Evolutionary conservation across 2,329 filamentous ascomycete species (phyloP).

Genomic region (Chrysoporthe austroafricana): DNA sequence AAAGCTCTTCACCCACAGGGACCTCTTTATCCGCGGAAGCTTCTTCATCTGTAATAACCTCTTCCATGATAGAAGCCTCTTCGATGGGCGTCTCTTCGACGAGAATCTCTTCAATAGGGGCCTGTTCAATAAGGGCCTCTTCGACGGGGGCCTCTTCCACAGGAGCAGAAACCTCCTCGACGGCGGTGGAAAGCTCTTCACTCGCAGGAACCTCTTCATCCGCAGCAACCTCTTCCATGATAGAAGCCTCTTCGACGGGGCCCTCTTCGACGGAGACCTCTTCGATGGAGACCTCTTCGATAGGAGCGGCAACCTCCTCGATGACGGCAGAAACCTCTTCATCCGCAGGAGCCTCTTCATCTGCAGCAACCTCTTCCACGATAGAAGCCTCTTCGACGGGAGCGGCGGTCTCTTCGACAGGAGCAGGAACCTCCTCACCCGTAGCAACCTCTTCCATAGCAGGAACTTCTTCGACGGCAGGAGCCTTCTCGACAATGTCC

Average conservation of each 20-base stretch:
- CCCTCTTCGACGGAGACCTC: too few species aligned
- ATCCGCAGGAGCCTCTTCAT: too few species aligned
- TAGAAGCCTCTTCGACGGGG: too few species aligned
- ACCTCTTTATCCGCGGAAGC: background rate
- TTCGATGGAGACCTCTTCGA: slow-evolving; percentile 1
- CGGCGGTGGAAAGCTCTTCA: background rate
- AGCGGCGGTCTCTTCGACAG: background rate
- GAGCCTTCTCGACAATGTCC: background rate
- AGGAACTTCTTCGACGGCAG: background rate
- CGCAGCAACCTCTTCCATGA: too few species aligned
- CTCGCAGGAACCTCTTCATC: background rate
- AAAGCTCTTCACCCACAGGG: background rate
- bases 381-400: background rate
- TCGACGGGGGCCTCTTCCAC: background rate
- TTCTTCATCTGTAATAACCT: background rate
- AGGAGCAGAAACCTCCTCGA: background rate
- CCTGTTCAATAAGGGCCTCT: background rate
- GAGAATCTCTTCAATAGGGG: too few species aligned
- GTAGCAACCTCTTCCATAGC: background rate
- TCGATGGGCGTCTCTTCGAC: background rate
- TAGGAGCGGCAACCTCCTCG: background rate
- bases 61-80: background rate
- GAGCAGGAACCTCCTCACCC: background rate
- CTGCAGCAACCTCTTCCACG: too few species aligned
- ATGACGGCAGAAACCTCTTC: background rate